Base-by-base conservation (phyloP, 2,329 filamentous ascomycete genomes). In the Magnaporthiopsis incrustans region DNA sequence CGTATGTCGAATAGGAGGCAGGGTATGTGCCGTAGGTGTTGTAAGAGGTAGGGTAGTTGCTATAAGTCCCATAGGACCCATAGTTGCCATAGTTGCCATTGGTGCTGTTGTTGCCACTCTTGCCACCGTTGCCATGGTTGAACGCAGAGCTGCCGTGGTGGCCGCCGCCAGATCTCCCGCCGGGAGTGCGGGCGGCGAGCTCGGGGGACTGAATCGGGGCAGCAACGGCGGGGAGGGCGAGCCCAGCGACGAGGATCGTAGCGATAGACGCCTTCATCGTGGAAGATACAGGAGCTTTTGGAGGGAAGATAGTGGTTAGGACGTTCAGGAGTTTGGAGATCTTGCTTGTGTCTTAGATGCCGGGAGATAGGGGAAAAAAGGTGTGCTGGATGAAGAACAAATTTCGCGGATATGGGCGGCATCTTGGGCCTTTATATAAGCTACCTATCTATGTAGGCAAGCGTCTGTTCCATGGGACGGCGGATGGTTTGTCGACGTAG, bases 251-350 rank as follows among this genome's bases (percentile, higher is more conserved):
- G 61, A 66, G 44, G 38, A 63, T 56, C 25, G 63, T 22, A 8
- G 25, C 32, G 3, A 14, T 27, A 44, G 50, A 15, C 35, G 60
- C 18, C 64, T 65, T 66, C 64, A 66, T 65, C 5, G 5, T 66
- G 61, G 1, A 56, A 22, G n/a, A 56, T 57, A 33, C 12, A 35
- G 30, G 32, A 4, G 14, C 11, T 4, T 11, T 22, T 22, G 4
- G 18, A 53, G 15, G n/a, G 30, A 27, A 6, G 15, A 10, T 27
- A 44, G 30, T n/a, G 33, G 14, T 11, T 30, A 5, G 11, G 44
- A 10, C 15, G 32, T 5, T 18, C 8, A 1, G 38, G 15, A 6
- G 5, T 25, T 22, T 53, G 8, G 7, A n/a, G 44, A 50, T n/a
- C 5, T 50, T n/a, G 14, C 6, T 50, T 50, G 14, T 44, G 11